A percentile compares a stretch with the other conserved stretches of the same genome.
These are phyloP conservation scores for Scolecobasidium constrictum DNA, from an alignment of 2,329 filamentous ascomycete genomes.

Conservation along the genomic window DNA sequence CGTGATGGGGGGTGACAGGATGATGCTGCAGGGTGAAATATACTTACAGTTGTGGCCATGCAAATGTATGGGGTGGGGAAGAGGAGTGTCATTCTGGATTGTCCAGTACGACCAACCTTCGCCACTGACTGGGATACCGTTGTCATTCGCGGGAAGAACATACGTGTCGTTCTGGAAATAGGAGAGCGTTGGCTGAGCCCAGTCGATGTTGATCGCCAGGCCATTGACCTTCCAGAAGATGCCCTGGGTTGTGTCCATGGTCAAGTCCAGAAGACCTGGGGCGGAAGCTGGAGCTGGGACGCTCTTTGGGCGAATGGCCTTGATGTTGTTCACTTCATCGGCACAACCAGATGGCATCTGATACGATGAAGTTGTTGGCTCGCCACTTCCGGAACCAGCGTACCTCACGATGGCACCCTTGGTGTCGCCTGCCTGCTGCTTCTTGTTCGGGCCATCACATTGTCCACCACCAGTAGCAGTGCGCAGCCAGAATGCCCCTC, in stretches of 20 bases:
- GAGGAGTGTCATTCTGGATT: slow-evolving; percentile 9
- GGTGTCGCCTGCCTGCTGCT: slow-evolving; percentile 1
- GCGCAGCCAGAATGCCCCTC: slow-evolving; percentile 25
- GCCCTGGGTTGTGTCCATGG: slow-evolving; percentile 19
- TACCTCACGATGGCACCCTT: slow-evolving; percentile 8
- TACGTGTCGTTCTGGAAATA: slow-evolving; percentile 10
- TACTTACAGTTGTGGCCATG: slow-evolving; percentile 14
- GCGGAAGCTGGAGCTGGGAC: slow-evolving; percentile 5
- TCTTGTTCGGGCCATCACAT: slow-evolving; percentile 10
- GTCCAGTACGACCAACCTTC: slow-evolving; percentile 10
- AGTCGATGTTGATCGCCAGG: slow-evolving; percentile 9
- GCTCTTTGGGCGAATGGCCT: background rate
- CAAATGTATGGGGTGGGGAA: slow-evolving; percentile 11
- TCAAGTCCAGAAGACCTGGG: slow-evolving; percentile 6
- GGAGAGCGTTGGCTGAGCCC: slow-evolving; percentile 10
- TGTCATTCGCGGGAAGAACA: slow-evolving; percentile 9
- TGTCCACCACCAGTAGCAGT: slow-evolving; percentile 8
- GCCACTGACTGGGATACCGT: slow-evolving; percentile 7
- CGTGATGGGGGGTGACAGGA: too few species aligned
- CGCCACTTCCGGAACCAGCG: slow-evolving; percentile 2
- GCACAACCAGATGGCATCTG: slow-evolving; percentile 5
- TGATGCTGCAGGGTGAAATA: too few species aligned
- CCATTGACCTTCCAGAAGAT: slow-evolving; percentile 10
- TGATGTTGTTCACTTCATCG: slow-evolving; percentile 1
- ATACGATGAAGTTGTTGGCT: slow-evolving; percentile 7